Conservation (phyloP, 352 stramenopile genomes). For the Plasmopara halstedii region DNA sequence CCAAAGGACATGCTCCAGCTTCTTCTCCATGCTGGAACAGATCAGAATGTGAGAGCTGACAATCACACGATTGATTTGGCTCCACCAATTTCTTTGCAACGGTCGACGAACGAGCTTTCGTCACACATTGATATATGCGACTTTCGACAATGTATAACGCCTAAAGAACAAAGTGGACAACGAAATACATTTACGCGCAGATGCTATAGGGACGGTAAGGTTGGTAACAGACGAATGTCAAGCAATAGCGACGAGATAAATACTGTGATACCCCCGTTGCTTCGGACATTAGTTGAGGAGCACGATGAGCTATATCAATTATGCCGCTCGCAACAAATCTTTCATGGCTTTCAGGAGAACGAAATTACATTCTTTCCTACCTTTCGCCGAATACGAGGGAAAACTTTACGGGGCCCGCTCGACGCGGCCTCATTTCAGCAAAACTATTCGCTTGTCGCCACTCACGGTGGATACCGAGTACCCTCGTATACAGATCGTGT, state of each 20-base stretch:
- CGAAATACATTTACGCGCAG: conserved; percentile 4
- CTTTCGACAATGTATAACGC: conserved; percentile 44
- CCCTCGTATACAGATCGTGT: conserved; percentile 88
- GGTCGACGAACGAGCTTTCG: conserved; percentile 21
- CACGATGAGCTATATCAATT: conserved; percentile 70
- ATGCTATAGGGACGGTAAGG: conserved; percentile 1
- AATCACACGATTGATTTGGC: conserved; percentile 12
- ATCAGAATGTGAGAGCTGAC: conserved; percentile 12
- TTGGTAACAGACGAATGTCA: neutral
- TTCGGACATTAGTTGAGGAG: conserved; percentile 29
- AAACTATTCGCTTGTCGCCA: conserved; percentile 63
- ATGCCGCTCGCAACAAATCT: conserved; percentile 59
- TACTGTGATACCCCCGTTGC: conserved; percentile 1
- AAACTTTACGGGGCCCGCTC: conserved; percentile 25
- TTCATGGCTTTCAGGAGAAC: conserved; percentile 70
- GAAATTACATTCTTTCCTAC: conserved; percentile 70
- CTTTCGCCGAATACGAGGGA: conserved; percentile 61
- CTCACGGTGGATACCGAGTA: conserved; percentile 56
- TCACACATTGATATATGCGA: conserved; percentile 14
- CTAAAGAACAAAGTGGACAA: conserved; percentile 28
- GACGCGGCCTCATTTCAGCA: conserved; percentile 27
- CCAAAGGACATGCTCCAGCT: conserved; percentile 54
- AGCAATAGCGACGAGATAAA: conserved; percentile 1
- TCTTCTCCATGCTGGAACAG: conserved; percentile 19
- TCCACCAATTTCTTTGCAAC: conserved; percentile 21